Evolutionary conservation across 2,329 filamentous ascomycete species (phyloP), one percentile per base, ranked within the genome.

Genomic region (Harringtonia aguacate): DNA sequence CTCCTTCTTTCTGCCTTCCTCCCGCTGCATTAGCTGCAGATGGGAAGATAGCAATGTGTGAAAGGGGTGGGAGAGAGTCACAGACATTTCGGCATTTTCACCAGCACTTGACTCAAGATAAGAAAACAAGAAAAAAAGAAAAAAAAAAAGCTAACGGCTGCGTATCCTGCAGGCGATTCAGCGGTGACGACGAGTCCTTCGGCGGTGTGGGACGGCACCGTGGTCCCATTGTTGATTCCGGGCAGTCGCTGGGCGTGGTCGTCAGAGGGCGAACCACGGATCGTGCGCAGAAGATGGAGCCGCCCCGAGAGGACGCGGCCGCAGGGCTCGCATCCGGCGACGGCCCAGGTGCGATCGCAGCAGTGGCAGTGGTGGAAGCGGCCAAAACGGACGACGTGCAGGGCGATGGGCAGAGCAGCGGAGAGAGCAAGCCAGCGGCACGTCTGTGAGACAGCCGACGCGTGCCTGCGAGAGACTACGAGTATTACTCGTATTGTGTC

Each of bases 171-270:
- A 53, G 52, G 52, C 47, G 52, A 4, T 53, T 53, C 41, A 53
- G 52, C 41, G 52, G 52, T 18, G 52, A 53, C 34, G 52, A 53
- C 31, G 52, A 53, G 40, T 42, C 52, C 4, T 53, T 52, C 44
- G 45, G 37, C 20, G 46, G 43, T 3, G 21, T 30, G 6, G 27
- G 27, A 18, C 22, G 14, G 8, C 22, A 44, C 14, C 24, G 34
- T 18, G 33, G 41, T 4, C 42, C 49, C 17, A 39, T 50, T 20
- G 33, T 46, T 22, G 52, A 53, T 36, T 48, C 50, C 12, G 52
- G 50, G 17, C 37, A 49, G 12, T 47, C 44, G 30, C 46, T 52
- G 21, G 52, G 52, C 15, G 46, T 46, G 2, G 48, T 53, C 10
- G 45, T 53, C 5, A 43, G 50, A 41, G 46, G 45, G 8, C 37